A percentile compares a stretch with the other conserved stretches of the same genome.
These are phyloP conservation scores for Psilocybe cyanescens DNA, from an alignment of 768 basidiomycete species.

Conservation along the genomic window DNA sequence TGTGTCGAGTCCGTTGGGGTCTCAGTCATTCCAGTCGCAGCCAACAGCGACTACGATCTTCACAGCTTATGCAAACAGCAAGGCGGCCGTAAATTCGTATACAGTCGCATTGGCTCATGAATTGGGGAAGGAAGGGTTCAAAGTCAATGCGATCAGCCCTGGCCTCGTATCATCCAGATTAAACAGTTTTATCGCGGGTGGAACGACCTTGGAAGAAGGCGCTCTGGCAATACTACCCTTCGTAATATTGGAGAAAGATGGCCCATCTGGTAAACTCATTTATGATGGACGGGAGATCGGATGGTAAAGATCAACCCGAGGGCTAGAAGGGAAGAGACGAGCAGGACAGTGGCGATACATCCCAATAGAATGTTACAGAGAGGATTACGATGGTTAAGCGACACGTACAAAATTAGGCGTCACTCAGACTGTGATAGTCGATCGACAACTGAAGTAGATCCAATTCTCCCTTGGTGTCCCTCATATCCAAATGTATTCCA, in stretches of 20 bases:
- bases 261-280: conserved; percentile 40
- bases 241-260: conserved; percentile 42
- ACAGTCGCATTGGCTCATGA: conserved; percentile 64
- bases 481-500: background rate
- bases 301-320: conserved; percentile 28
- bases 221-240: conserved; percentile 40
- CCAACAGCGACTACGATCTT: conserved; percentile 28
- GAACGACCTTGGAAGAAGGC: conserved; percentile 38
- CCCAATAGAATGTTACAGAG: too few species aligned
- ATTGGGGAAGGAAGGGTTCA: conserved; percentile 53
- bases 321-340: background rate
- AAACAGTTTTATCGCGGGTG: conserved; percentile 40
- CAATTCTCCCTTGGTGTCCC: background rate
- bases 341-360: too few species aligned
- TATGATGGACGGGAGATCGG: conserved; percentile 35
- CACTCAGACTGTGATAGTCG: background rate
- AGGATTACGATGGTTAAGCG: too few species aligned
- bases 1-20: conserved; percentile 48
- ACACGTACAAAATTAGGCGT: background rate
- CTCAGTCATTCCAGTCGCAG: conserved; percentile 40
- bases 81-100: conserved; percentile 69
- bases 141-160: conserved; percentile 66
- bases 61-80: conserved; percentile 70
- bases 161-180: conserved; percentile 54
- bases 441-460: background rate